Evolutionary conservation across 192 early-diverging fungal genomes (phyloP).

Genomic region (Podila epigama): DNA sequence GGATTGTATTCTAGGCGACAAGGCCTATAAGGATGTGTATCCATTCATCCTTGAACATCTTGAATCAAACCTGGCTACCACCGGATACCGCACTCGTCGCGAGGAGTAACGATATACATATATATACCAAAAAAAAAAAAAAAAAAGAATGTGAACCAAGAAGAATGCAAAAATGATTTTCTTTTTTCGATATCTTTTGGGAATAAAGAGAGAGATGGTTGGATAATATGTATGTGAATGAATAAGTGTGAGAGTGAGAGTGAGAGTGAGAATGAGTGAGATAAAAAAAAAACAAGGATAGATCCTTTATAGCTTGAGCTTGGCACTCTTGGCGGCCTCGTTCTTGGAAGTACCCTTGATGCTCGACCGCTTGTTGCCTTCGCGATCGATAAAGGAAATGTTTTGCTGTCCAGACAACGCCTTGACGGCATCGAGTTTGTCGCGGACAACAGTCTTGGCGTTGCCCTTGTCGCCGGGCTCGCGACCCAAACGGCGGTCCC

Average conservation of each 20-base stretch:
- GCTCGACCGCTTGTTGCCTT: constrained; percentile 50
- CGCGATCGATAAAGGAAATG: constrained; percentile 49
- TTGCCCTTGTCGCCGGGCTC: constrained; percentile 49
- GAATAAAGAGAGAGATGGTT: not conserved
- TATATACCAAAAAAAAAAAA: not conserved
- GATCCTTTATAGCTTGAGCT: constrained; percentile 40
- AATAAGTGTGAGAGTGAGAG: no score
- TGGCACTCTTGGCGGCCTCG: constrained; percentile 31
- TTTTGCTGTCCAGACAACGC: constrained; percentile 39
- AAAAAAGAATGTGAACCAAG: not conserved
- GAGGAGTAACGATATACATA: constrained; percentile 9
- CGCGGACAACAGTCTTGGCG: constrained; percentile 48
- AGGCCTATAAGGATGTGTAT: constrained; percentile 40
- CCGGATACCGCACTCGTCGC: constrained; percentile 12
- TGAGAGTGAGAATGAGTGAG: not conserved
- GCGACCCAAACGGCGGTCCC: constrained; percentile 43
- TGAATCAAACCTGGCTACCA: constrained; percentile 12
- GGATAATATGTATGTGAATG: not conserved
- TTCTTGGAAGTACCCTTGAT: constrained; percentile 22
- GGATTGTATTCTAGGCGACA: constrained; percentile 41
- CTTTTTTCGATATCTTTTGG: not conserved
- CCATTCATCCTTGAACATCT: constrained; percentile 26
- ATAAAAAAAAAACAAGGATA: not conserved
- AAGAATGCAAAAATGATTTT: not conserved
- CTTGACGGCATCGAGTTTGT: constrained; percentile 51